These are phyloP conservation scores for Paramarasmius palmivorus DNA, from an alignment of 1,284 basidiomycete genomes.

Conservation along the genomic window DNA sequence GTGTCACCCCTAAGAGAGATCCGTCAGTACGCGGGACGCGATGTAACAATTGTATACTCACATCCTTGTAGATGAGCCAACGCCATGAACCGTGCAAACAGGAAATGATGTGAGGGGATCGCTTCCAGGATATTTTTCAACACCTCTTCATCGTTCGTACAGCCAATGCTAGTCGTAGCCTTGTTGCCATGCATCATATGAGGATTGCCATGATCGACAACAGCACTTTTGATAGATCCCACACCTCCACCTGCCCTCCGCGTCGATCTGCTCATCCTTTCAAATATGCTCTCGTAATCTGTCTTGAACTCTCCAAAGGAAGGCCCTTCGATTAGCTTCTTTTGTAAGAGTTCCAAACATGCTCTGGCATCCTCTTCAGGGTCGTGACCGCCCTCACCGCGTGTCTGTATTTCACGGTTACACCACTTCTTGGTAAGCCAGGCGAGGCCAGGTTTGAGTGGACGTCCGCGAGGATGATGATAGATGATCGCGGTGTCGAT, in stretches of 20 bases:
- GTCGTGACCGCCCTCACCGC: slow-evolving; percentile 81
- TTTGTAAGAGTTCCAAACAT: slow-evolving; percentile 78
- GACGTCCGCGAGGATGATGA: slow-evolving; percentile 87
- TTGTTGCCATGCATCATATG: slow-evolving; percentile 80
- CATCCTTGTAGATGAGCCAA: slow-evolving; percentile 79
- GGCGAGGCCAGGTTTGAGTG: slow-evolving; percentile 88
- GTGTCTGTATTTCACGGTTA: slow-evolving; percentile 79
- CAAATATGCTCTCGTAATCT: slow-evolving; percentile 86
- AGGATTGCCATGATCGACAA: slow-evolving; percentile 86
- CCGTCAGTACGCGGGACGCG: neutral
- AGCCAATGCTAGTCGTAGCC: slow-evolving; percentile 73
- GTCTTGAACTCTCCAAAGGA: slow-evolving; percentile 85
- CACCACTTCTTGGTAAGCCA: slow-evolving; percentile 94
- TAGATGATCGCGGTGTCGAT: slow-evolving; percentile 90
- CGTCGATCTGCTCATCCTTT: slow-evolving; percentile 65
- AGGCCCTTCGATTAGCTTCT: slow-evolving; percentile 79
- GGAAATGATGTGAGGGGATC: slow-evolving; percentile 71
- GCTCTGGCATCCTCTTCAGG: slow-evolving; percentile 90
- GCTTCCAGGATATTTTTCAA: slow-evolving; percentile 63
- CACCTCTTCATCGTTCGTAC: slow-evolving; percentile 76
- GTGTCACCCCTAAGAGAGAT: slow-evolving; percentile 56
- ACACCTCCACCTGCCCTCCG: slow-evolving; percentile 39
- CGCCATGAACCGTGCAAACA: slow-evolving; percentile 80
- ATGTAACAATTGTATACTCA: slow-evolving; percentile 38
- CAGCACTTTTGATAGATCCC: slow-evolving; percentile 58